Conservation (phyloP, 768 basidiomycete species). For the Lactarius vividus region DNA sequence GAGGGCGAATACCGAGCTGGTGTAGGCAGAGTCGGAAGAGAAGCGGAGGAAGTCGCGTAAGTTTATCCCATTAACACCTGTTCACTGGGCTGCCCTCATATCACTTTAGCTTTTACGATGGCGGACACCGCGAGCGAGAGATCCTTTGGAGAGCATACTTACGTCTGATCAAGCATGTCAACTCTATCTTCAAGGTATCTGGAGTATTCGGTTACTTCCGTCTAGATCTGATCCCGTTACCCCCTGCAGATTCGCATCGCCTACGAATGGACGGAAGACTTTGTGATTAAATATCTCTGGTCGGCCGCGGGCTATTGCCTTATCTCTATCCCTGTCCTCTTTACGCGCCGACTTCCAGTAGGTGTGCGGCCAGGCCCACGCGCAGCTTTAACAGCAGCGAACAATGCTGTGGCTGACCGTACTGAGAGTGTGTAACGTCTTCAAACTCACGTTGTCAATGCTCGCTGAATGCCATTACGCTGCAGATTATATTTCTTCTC, state of each 20-base stretch:
- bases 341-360: slow-evolving; percentile 49
- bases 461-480: neutral
- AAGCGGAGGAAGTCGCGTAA: slow-evolving; percentile 90
- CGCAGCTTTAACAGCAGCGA: slow-evolving; percentile 15
- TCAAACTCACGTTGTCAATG: neutral
- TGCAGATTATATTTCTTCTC: slow-evolving; percentile 86
- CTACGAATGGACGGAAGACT: slow-evolving; percentile 96
- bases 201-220: neutral
- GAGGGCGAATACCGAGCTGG: slow-evolving; percentile 92
- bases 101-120: slow-evolving; percentile 80
- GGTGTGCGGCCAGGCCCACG: slow-evolving; percentile 28
- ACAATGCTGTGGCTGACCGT: slow-evolving; percentile 44
- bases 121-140: slow-evolving; percentile 76
- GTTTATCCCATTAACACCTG: slow-evolving; percentile 33
- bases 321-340: slow-evolving; percentile 86
- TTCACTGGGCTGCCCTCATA: slow-evolving; percentile 1
- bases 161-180: slow-evolving; percentile 81
- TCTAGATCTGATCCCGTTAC: neutral
- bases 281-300: slow-evolving; percentile 96
- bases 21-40: slow-evolving; percentile 80
- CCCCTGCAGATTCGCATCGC: slow-evolving; percentile 71
- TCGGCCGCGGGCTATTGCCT: slow-evolving; percentile 88
- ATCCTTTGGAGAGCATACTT: slow-evolving; percentile 79
- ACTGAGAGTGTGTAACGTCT: slow-evolving; percentile 44
- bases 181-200: slow-evolving; percentile 81